Base-by-base conservation (phyloP, 116 monocot genomes). In the Zostera marina region DNA sequence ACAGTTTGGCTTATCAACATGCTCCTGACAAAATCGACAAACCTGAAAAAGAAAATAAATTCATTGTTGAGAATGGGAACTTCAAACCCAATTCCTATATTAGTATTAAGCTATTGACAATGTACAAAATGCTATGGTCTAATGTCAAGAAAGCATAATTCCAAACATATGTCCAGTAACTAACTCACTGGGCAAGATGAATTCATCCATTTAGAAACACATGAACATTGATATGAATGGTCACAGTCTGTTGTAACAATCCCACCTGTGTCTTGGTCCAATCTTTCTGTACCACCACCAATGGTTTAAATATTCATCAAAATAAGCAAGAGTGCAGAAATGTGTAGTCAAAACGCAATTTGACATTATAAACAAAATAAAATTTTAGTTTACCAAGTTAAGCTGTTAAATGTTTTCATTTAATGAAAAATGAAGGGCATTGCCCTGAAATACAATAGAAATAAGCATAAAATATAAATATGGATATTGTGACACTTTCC, bases 201-300 rank as follows among this genome's bases (percentile, higher is more conserved):
- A 65, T 80, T 85, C 8, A 72, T 70, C 85, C 82, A 96, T 65
- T 82, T 82, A 58, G 85, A 78, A 69, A 88, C 76, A 64, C 93
- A 94, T 38, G 88, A 76, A 59, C 89, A 89, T 42, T 76, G 77
- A 60, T 80, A 85, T 38, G 89, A 88, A 62, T 89, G 96, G n/a
- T 96, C 96, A 69, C 85, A 96, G 22, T 77, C 75, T 45, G 96
- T 83, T 54, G 80, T 74, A 53, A 66, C 57, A 70, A 96, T 89
- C 56, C 90, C 96, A 63, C 78, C 85, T 17, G 77, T 85, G 42
- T 96, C 90, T 63, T 89, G 96, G 59, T 96, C 96, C 68, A 96
- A 63, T 66, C 89, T 89, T 75, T 96, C 96, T 88, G 56, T 42
- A 17, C 51, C n/a, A 17, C 51, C n/a, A 42, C 10, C 13, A 17